Base-by-base conservation (phyloP, 2,329 filamentous ascomycete species). In the Byssoonygena ceratinophila region DNA sequence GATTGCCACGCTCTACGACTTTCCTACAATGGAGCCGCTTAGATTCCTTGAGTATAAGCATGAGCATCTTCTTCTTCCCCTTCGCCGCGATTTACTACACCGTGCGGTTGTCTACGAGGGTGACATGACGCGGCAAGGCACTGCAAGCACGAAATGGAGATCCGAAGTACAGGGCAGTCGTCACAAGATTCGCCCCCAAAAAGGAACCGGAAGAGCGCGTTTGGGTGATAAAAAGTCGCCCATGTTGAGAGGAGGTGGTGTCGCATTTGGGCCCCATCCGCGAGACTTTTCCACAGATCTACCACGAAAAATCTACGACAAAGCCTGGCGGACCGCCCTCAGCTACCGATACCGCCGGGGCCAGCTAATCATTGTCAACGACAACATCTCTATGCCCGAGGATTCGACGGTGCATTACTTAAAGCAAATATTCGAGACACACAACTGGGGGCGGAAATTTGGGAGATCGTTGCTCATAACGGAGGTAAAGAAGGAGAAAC, bases 321-420 rank as follows among this genome's bases (percentile, higher is more conserved):
- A 94, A 61, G 92, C 92, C 8, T 97, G 88, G 87, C 82, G 92
- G 65, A 97, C 86, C 40, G 92, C 92, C 9, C 77, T 98, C 59
- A 92, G 85, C 64, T 94, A 95, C 74, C 82, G 92, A 55, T 97
- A 92, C 71, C 78, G 84, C 59, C 81, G 83, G 59, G 92, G 90
- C 46, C 87, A 97, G 73, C 74, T 98, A 62, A 75, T 96, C 59
- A 81, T 98, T 39, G 83, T 92, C 62, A 83, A 91, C 63, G 84
- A 88, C 63, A 82, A 89, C 58, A 79, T 95, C 57, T 70, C 77
- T 55, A 74, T 81, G 43, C 82, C 84, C 53, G 72, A 78, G 41
- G 65, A 63, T 6, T 61, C 67, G 6, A 68, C 66, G 16, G 74
- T 79, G 36, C 75, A 79, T 59, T 82, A 83, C 66, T 75, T 85